These are phyloP conservation scores for Coniella lustricola DNA, from an alignment of 2,329 filamentous ascomycete species.

Conservation along the genomic window DNA sequence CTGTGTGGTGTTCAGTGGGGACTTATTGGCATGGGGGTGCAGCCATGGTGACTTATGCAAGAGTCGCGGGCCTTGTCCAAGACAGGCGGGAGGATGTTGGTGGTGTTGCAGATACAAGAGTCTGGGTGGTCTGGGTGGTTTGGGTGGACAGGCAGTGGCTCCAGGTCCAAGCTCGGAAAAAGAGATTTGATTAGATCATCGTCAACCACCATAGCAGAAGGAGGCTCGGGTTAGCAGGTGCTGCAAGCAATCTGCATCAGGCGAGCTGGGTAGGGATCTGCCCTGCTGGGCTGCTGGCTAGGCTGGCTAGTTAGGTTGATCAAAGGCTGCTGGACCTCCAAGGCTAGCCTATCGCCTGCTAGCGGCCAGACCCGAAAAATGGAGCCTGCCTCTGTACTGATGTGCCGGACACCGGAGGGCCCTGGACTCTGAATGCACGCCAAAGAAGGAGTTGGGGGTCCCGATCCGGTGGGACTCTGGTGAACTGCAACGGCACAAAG, in stretches of 20 bases:
- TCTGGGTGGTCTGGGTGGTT: not conserved
- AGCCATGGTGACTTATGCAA: not conserved
- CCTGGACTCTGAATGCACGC: too few species aligned
- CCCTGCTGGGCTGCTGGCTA: not conserved
- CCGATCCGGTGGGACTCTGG: too few species aligned
- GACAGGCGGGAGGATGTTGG: not conserved
- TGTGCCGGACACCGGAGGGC: too few species aligned
- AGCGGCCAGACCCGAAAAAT: not conserved
- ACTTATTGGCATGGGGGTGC: not conserved
- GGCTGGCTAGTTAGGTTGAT: too few species aligned
- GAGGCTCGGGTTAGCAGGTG: constrained; percentile 1
- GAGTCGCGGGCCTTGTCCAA: too few species aligned
- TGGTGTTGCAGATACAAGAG: not conserved
- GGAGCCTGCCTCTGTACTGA: too few species aligned
- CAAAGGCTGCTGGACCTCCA: too few species aligned
- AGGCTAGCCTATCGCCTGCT: too few species aligned
- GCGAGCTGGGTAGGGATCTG: not conserved
- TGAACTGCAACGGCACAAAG: too few species aligned
- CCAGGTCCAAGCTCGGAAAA: not conserved
- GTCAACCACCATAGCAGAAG: not conserved
- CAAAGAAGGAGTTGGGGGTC: too few species aligned
- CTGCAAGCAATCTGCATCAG: constrained; percentile 3
- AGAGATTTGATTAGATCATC: constrained; percentile 7
- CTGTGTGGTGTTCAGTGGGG: not conserved
- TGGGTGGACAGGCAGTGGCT: not conserved